Base-by-base conservation (phyloP, 1,284 basidiomycete species). In the Omphalotus olearius region DNA sequence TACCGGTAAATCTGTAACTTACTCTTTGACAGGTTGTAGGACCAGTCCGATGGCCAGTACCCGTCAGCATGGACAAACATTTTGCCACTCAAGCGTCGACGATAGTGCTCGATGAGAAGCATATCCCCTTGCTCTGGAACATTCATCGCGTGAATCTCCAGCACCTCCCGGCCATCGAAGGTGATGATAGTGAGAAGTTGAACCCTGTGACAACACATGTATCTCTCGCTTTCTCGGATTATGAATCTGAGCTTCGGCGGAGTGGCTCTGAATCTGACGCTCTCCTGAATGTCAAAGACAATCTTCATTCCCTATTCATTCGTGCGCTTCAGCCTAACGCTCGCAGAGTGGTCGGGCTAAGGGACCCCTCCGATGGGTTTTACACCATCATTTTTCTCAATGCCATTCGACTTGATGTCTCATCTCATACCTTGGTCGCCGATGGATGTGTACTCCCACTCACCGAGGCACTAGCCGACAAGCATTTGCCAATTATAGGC, bases 391-490 rank as follows among this genome's bases (percentile, higher is more conserved):
- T 67, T 41, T 63, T 68, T 48, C 44, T 67, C 26, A 59, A 50
- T 48, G 57, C 60, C 9, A 42, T 69, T 7, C 56, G 62, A 35
- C 60, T 62, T 17, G 70, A 72, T 51, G 50, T 65, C 6, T 45
- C 58, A 0, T 60, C 61, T 3, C 60, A 66, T 44, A 69, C 69
- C 0, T 40, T 70, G 0, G 56, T 71, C 6, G 59, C 61, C 36
- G 69, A 71, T 52, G 63, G 59, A 1, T 67, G 56, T 42, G 62
- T 70, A 14, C 56, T 71, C 5, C 62, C 65, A 6, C 52, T 64
- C 26, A 61, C 56, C 6, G 14, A 51, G 3, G 47, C 36, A 16
- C 38, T 65, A 3, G 16, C 60, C 20, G 3, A 30, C 6, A 49
- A 50, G 6, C 57, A 62, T 16, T 36, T 47, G 20, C 17, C 18